Conservation (phyloP, 78 protist genomes). For the Chrysochromulina tobinii region DNA sequence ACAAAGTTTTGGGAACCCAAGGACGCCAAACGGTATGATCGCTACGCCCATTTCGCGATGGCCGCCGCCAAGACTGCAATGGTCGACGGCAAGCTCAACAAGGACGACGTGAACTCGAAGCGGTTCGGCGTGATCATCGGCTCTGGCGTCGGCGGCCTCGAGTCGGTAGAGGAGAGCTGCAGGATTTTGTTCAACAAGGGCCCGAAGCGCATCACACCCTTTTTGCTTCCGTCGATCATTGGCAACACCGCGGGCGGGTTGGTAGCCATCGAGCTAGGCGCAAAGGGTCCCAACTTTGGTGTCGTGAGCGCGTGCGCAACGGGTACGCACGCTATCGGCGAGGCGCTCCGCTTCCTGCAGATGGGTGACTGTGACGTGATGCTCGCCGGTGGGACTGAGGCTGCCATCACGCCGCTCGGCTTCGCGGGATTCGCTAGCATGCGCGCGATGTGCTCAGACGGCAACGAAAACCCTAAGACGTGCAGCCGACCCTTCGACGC, state of each 20-base stretch:
- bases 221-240: background rate
- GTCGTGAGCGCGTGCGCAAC: conserved; percentile 11
- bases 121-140: background rate
- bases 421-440: conserved; percentile 20
- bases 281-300: conserved; percentile 23
- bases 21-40: background rate
- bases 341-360: background rate
- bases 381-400: conserved; percentile 28
- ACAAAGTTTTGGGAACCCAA: background rate
- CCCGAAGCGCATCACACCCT: conserved; percentile 19
- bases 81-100: background rate
- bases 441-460: conserved; percentile 29
- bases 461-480: background rate
- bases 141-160: conserved; percentile 19
- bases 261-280: background rate
- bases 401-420: conserved; percentile 34
- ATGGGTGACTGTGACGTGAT: conserved; percentile 1
- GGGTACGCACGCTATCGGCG: conserved; percentile 27
- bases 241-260: background rate
- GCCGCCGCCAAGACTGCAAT: background rate
- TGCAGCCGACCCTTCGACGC: conserved; percentile 29
- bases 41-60: conserved; percentile 9
- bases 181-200: background rate
- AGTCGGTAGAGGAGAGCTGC: background rate
- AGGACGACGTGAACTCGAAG: background rate